Conservation (phyloP, 2,329 filamentous ascomycete species). For the Aureobasidium subglaciale region DNA sequence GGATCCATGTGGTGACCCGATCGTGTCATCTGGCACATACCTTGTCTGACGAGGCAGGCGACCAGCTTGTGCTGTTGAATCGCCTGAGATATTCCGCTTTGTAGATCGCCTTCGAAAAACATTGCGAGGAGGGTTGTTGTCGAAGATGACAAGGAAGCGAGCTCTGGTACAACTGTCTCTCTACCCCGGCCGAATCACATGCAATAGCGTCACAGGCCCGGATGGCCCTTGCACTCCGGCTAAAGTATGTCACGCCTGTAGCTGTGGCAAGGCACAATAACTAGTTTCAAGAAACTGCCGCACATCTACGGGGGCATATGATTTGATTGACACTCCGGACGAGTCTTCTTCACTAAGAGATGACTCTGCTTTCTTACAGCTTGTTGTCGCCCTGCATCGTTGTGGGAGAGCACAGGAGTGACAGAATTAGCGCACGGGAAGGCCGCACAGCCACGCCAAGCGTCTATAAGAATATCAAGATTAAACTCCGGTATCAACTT, state of each 20-base stretch:
- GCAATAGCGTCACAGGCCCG: constrained; percentile 5
- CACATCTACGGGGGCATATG: too few relatives aligned
- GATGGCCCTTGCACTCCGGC: background rate
- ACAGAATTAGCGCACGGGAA: too few relatives aligned
- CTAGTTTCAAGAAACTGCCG: too few relatives aligned
- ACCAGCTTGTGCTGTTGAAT: constrained; percentile 70
- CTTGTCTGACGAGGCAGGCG: constrained; percentile 66
- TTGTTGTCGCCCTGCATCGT: too few relatives aligned
- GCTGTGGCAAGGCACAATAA: too few relatives aligned
- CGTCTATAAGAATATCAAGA: background rate
- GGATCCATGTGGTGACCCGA: background rate
- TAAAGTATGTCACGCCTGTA: too few relatives aligned
- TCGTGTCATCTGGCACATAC: constrained; percentile 12
- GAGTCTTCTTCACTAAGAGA: too few relatives aligned
- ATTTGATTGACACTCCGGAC: too few relatives aligned
- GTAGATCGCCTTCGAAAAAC: constrained; percentile 76
- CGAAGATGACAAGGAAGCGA: background rate
- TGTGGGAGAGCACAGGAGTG: too few relatives aligned
- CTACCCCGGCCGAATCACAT: constrained; percentile 6
- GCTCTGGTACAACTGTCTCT: background rate
- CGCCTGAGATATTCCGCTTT: constrained; percentile 71
- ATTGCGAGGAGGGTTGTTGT: constrained; percentile 40
- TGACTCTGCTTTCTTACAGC: too few relatives aligned
- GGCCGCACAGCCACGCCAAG: background rate
- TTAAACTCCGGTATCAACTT: background rate